phyloP scores from a whole-genome alignment of 2,329 filamentous ascomycete genomes.

The Fusarium oligoseptatum region DNA sequence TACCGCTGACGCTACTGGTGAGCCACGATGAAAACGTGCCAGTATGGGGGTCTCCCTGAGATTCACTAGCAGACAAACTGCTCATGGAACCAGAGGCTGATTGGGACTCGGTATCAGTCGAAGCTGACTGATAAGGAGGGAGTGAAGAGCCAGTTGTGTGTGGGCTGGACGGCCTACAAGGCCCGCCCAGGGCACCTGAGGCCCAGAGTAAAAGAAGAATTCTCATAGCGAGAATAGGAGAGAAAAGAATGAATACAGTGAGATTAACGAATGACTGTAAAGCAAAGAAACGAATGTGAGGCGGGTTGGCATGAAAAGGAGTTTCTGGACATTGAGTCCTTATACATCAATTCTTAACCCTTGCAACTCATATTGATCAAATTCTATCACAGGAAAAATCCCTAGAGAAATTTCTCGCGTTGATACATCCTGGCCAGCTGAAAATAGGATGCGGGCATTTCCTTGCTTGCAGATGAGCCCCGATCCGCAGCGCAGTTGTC shows the following conservation, averaged over 20 bases:
- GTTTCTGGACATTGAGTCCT: not conserved
- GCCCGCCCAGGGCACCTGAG: not conserved
- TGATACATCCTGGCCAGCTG: not conserved
- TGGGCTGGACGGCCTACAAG: not conserved
- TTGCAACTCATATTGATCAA: not conserved
- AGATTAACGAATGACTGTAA: not conserved
- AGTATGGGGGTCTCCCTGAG: not conserved
- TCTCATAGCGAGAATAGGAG: not conserved
- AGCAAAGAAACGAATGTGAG: not conserved
- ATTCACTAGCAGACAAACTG: not conserved
- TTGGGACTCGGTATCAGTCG: not conserved
- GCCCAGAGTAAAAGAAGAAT: not conserved
- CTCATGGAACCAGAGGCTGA: not conserved
- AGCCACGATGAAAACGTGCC: not conserved
- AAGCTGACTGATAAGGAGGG: not conserved
- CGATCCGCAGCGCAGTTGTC: not conserved
- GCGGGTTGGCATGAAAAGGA: not conserved
- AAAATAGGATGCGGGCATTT: not conserved
- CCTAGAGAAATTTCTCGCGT: not conserved
- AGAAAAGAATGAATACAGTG: not conserved
- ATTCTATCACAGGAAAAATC: not conserved
- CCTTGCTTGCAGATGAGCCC: not conserved
- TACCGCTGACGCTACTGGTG: not conserved
- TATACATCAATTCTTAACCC: not conserved
- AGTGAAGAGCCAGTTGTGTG: not conserved